These are phyloP conservation scores for Phytophthora fragariae DNA, from an alignment of 352 stramenopile species.

Conservation along the genomic window DNA sequence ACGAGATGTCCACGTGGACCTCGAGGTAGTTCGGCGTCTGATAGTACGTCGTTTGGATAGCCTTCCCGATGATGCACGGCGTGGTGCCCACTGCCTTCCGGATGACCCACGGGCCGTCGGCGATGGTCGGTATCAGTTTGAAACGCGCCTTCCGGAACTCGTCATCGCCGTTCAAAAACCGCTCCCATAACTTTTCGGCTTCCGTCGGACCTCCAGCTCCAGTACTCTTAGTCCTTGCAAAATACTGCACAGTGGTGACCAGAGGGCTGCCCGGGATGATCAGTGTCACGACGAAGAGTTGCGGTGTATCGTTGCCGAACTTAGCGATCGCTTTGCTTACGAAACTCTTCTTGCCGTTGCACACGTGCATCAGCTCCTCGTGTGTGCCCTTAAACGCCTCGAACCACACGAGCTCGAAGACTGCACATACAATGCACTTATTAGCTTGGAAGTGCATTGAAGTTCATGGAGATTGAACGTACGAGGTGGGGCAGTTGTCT, in stretches of 20 bases:
- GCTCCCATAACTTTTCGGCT: slow-evolving; percentile 63
- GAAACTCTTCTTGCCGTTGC: slow-evolving; percentile 70
- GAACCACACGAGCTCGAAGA: slow-evolving; percentile 87
- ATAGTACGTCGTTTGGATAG: slow-evolving; percentile 71
- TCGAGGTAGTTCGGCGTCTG: slow-evolving; percentile 73
- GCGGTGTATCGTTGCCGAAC: slow-evolving; percentile 71
- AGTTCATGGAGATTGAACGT: slow-evolving; percentile 23
- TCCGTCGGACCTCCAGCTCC: slow-evolving; percentile 25
- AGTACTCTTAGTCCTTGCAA: slow-evolving; percentile 59
- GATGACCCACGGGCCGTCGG: slow-evolving; percentile 83
- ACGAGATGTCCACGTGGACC: slow-evolving; percentile 80
- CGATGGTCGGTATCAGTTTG: slow-evolving; percentile 82
- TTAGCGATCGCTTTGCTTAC: slow-evolving; percentile 66
- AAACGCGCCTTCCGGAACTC: slow-evolving; percentile 75
- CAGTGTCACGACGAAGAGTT: slow-evolving; percentile 80
- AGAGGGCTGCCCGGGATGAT: slow-evolving; percentile 72
- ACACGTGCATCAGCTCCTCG: slow-evolving; percentile 71
- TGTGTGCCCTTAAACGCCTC: slow-evolving; percentile 79
- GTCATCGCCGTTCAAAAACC: slow-evolving; percentile 69
- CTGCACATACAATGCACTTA: slow-evolving; percentile 27
- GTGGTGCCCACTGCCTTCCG: slow-evolving; percentile 82
- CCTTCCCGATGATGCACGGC: slow-evolving; percentile 80
- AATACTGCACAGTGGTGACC: slow-evolving; percentile 79
- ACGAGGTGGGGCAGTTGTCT: slow-evolving; percentile 63
- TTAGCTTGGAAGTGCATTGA: neutral